These are phyloP conservation scores for Cryomyces minteri DNA, from an alignment of 495 filamentous ascomycete species.

Conservation along the genomic window DNA sequence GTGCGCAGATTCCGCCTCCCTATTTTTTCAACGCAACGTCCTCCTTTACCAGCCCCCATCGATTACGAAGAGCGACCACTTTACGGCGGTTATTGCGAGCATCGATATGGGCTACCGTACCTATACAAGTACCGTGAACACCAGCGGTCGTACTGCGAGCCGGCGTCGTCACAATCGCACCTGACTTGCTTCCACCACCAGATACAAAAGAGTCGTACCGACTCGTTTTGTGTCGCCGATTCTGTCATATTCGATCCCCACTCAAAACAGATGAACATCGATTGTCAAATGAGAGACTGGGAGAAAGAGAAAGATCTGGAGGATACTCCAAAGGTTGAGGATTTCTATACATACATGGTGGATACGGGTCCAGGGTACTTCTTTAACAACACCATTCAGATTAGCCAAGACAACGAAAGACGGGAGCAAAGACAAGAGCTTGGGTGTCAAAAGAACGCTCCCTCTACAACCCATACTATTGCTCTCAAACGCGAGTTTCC, in stretches of 20 bases:
- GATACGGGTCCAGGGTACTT: background rate
- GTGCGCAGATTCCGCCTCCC: no score
- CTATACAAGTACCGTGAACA: background rate
- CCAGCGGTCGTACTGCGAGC: background rate
- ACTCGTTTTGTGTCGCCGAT: background rate
- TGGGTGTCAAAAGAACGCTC: background rate
- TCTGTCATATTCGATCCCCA: background rate
- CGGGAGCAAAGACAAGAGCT: background rate
- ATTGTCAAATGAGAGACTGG: background rate
- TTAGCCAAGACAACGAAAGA: background rate
- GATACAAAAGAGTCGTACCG: background rate
- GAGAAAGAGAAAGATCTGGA: no score
- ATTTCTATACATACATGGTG: background rate
- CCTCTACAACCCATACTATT: constrained; percentile 7
- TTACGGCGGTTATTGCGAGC: no score
- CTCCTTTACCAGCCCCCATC: no score
- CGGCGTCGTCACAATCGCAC: background rate
- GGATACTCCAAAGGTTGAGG: background rate
- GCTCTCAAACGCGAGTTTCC: constrained; percentile 22
- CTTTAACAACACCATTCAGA: background rate
- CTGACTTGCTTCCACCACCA: background rate
- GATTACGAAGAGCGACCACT: no score
- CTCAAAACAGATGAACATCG: background rate
- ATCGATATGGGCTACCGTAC: background rate
- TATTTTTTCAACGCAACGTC: no score